Percentiles rank a stretch among this genome's conserved stretches.
Conservation (phyloP, 352 stramenopile species). For the Phytopythium chamaehyphon region DNA sequence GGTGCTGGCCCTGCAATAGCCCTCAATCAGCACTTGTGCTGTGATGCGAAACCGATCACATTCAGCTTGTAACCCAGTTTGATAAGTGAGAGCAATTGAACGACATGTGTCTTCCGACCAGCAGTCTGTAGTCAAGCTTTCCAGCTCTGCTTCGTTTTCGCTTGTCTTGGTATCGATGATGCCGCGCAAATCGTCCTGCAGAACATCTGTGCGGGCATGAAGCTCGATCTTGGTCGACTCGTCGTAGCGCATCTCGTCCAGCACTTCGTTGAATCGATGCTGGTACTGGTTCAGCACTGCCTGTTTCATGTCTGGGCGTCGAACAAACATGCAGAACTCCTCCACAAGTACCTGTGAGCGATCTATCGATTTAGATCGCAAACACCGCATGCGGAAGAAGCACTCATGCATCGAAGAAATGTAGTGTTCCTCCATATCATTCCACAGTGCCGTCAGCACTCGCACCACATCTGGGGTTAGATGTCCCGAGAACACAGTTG, state of each 20-base stretch:
- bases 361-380: slow-evolving; percentile 26
- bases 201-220: slow-evolving; percentile 61
- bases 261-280: slow-evolving; percentile 68
- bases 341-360: slow-evolving; percentile 26
- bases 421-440: slow-evolving; percentile 57
- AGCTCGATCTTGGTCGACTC: slow-evolving; percentile 76
- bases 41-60: slow-evolving; percentile 68
- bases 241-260: slow-evolving; percentile 83
- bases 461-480: slow-evolving; percentile 25
- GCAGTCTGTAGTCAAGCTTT: slow-evolving; percentile 32
- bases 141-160: slow-evolving; percentile 46
- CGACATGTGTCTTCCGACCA: slow-evolving; percentile 60
- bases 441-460: slow-evolving; percentile 42
- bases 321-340: slow-evolving; percentile 54
- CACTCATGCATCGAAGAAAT: slow-evolving; percentile 36
- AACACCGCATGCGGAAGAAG: slow-evolving; percentile 32
- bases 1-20: slow-evolving; percentile 41
- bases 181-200: slow-evolving; percentile 57
- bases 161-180: slow-evolving; percentile 37
- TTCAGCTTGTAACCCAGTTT: slow-evolving; percentile 61
- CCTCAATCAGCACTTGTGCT: slow-evolving; percentile 51
- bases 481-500: slow-evolving; percentile 22
- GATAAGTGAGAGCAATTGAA: slow-evolving; percentile 36
- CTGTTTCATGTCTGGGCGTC: slow-evolving; percentile 66
- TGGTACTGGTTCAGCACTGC: slow-evolving; percentile 63